These are phyloP conservation scores for Exophiala sideris DNA, from an alignment of 2,329 filamentous ascomycete species.

Conservation along the genomic window DNA sequence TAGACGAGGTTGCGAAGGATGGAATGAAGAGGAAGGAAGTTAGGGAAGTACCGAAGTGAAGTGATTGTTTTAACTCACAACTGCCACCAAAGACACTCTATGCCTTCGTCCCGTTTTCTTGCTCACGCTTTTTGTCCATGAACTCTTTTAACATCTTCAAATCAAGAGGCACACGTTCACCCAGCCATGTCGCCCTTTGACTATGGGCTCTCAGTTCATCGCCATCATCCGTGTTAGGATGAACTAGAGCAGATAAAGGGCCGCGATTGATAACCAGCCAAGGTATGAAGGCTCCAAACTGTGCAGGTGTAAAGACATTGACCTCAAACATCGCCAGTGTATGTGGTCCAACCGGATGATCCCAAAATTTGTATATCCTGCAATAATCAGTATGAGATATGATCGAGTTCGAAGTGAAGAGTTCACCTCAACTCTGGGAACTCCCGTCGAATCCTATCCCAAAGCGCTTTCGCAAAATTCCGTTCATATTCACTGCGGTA, in stretches of 20 bases:
- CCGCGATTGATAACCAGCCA: constrained; percentile 83
- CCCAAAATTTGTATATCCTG: constrained; percentile 73
- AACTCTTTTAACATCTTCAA: constrained; percentile 35
- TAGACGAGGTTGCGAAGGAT: no score
- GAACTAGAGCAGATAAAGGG: constrained; percentile 72
- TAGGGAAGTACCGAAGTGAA: no score
- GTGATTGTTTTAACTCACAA: neutral
- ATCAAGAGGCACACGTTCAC: constrained; percentile 45
- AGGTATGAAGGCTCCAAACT: constrained; percentile 84
- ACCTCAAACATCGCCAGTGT: constrained; percentile 89
- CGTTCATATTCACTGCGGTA: constrained; percentile 59
- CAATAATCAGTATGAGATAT: neutral
- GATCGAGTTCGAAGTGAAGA: neutral
- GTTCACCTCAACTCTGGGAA: constrained; percentile 52
- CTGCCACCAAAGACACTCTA: neutral
- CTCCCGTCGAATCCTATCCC: constrained; percentile 75
- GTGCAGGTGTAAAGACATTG: constrained; percentile 76
- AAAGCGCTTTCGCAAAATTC: constrained; percentile 67
- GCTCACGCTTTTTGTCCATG: constrained; percentile 3
- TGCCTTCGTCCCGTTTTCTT: constrained; percentile 2
- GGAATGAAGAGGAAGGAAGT: no score
- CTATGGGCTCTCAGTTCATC: constrained; percentile 48
- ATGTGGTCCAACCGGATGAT: constrained; percentile 76
- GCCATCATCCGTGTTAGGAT: constrained; percentile 71
- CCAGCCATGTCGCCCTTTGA: constrained; percentile 45